A percentile compares a stretch with the other conserved stretches of the same genome.
Conservation (phyloP, 306 rosid genomes). For the Cyclanthera cordifolia region DNA sequence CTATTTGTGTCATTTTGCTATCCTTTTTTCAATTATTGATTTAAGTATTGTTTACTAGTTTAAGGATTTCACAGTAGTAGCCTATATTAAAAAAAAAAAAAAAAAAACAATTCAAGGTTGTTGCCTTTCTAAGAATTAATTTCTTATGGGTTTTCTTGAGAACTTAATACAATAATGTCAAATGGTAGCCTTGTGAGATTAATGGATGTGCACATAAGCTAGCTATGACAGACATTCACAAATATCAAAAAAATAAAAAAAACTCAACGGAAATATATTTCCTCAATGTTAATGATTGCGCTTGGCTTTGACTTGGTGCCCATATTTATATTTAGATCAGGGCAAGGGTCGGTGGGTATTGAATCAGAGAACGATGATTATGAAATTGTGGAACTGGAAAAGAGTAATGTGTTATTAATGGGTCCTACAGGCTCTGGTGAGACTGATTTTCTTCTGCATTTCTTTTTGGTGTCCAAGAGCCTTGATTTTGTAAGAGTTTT, state of each 20-base stretch:
- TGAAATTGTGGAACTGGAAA: conserved; percentile 46
- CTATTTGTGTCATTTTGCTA: neutral
- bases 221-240: too few relatives aligned
- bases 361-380: conserved; percentile 23
- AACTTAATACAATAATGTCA: too few relatives aligned
- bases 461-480: neutral
- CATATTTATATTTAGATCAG: conserved; percentile 14
- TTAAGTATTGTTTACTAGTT: neutral
- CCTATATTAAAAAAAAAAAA: neutral
- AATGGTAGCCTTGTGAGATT: too few relatives aligned
- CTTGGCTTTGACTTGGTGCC: conserved; percentile 10
- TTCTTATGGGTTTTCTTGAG: too few relatives aligned
- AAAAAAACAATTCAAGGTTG: neutral
- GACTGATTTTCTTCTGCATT: neutral
- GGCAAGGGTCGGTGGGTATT: conserved; percentile 3
- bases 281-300: neutral
- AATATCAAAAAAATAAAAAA: too few relatives aligned
- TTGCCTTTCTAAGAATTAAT: too few relatives aligned
- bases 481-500: conserved; percentile 1
- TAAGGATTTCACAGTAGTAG: neutral
- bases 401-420: conserved; percentile 51
- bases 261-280: neutral
- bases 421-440: conserved; percentile 74
- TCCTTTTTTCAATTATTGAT: neutral
- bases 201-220: too few relatives aligned